Evolutionary conservation across 352 stramenopile genomes (phyloP).

Genomic region (Phytophthora pseudosyringae): DNA sequence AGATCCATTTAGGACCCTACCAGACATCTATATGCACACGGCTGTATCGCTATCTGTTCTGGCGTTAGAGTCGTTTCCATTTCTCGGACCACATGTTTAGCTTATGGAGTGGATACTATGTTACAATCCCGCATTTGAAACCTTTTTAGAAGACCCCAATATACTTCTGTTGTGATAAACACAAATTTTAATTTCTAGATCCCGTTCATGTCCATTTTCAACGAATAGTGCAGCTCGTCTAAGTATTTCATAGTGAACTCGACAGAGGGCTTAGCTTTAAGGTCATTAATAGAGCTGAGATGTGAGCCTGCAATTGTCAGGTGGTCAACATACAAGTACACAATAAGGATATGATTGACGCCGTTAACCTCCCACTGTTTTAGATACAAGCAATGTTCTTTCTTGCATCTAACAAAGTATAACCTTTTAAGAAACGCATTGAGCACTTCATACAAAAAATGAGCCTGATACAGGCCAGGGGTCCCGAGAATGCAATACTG

Average conservation of each 20-base stretch:
- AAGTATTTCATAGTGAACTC: slow-evolving; percentile 13
- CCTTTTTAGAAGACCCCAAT: slow-evolving; percentile 9
- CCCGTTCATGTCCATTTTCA: slow-evolving; percentile 18
- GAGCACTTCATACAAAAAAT: neutral
- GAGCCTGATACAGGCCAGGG: too few relatives aligned
- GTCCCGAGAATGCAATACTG: too few relatives aligned
- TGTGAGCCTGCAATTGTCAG: slow-evolving; percentile 10
- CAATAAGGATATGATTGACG: too few relatives aligned
- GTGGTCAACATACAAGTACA: slow-evolving; percentile 15
- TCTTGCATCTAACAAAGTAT: slow-evolving; percentile 11
- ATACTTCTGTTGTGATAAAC: slow-evolving; percentile 11
- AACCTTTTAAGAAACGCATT: neutral
- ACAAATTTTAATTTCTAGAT: neutral
- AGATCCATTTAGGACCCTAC: slow-evolving; percentile 16
- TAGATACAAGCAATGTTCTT: slow-evolving; percentile 20
- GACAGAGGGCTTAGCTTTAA: slow-evolving; percentile 1
- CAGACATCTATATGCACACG: slow-evolving; percentile 18
- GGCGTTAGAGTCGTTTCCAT: neutral
- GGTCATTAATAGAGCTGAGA: slow-evolving; percentile 1
- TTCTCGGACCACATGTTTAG: slow-evolving; percentile 13
- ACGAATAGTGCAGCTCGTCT: too few relatives aligned
- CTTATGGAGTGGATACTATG: slow-evolving; percentile 3
- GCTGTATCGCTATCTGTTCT: slow-evolving; percentile 2
- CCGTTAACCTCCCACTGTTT: slow-evolving; percentile 17
- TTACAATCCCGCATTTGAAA: slow-evolving; percentile 9